A percentile compares a stretch with the other conserved stretches of the same genome.
Evolutionary conservation across 345 rosid species (phyloP).

Genomic region (Lagerstroemia speciosa): DNA sequence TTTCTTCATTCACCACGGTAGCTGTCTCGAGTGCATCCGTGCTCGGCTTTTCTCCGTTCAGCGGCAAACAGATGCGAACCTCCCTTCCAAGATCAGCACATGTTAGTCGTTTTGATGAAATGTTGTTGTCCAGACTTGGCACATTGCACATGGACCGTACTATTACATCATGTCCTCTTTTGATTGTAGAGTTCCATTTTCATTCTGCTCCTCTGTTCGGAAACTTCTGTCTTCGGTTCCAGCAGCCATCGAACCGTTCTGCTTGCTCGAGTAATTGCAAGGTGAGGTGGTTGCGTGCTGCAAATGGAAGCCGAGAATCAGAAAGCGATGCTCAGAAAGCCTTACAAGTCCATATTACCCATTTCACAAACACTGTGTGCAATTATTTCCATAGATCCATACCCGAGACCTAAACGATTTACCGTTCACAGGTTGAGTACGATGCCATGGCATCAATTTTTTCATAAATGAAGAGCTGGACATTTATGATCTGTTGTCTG

Average conservation of each 20-base stretch:
- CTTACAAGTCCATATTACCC: background rate
- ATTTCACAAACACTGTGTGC: too few relatives aligned
- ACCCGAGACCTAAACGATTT: too few relatives aligned
- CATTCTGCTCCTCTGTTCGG: background rate
- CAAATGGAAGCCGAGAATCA: background rate
- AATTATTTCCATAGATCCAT: too few relatives aligned
- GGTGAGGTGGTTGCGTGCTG: background rate
- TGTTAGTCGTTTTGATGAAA: background rate
- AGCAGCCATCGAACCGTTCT: background rate
- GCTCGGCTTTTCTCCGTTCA: background rate
- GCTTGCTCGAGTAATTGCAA: background rate
- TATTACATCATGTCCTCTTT: too few relatives aligned
- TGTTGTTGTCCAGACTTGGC: background rate
- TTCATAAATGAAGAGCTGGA: too few relatives aligned
- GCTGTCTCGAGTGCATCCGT: background rate
- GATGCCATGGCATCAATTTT: too few relatives aligned
- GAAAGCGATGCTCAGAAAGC: background rate
- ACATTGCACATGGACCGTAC: background rate
- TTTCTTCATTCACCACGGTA: too few relatives aligned
- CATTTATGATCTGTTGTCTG: too few relatives aligned
- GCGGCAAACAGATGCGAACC: background rate
- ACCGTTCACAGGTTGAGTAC: too few relatives aligned
- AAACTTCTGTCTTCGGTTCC: background rate
- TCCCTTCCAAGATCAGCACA: background rate
- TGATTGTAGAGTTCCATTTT: too few relatives aligned